Evolutionary conservation across 495 filamentous ascomycete species (phyloP).

Genomic region (Penicillium lividum): DNA sequence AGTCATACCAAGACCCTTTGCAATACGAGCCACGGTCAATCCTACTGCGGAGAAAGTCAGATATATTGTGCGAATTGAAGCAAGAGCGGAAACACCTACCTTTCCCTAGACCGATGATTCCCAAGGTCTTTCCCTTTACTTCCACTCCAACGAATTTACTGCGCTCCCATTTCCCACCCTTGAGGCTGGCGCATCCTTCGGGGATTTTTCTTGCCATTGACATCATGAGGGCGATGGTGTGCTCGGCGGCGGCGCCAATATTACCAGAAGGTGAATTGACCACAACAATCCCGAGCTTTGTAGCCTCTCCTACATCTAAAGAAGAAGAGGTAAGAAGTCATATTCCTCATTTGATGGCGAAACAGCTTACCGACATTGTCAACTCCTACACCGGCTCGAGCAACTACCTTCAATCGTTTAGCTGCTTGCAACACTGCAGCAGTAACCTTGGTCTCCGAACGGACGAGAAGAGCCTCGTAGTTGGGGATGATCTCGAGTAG

Average conservation of each 20-base stretch:
- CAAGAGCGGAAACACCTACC: constrained; percentile 27
- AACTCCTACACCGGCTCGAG: constrained; percentile 71
- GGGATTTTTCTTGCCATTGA: constrained; percentile 65
- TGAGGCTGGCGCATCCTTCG: constrained; percentile 56
- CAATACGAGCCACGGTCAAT: constrained; percentile 67
- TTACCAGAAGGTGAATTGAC: constrained; percentile 71
- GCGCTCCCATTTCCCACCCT: constrained; percentile 68
- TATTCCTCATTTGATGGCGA: neutral
- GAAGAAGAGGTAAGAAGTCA: neutral
- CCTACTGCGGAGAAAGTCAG: constrained; percentile 49
- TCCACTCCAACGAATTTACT: constrained; percentile 67
- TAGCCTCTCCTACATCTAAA: constrained; percentile 62
- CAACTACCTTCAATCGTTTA: constrained; percentile 66
- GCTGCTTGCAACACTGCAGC: constrained; percentile 58
- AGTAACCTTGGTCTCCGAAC: constrained; percentile 72
- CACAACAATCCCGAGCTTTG: constrained; percentile 65
- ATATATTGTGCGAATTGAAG: neutral
- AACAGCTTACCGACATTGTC: constrained; percentile 60
- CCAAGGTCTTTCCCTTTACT: constrained; percentile 67
- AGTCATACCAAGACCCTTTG: constrained; percentile 68
- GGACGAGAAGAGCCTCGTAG: constrained; percentile 69
- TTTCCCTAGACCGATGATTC: constrained; percentile 70
- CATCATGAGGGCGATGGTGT: constrained; percentile 67
- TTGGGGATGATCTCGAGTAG: constrained; percentile 58
- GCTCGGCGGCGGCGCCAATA: constrained; percentile 69